A percentile compares a stretch with the other conserved stretches of the same genome.
Conservation (phyloP, 106 monocot species). For the Ottelia alismoides region DNA sequence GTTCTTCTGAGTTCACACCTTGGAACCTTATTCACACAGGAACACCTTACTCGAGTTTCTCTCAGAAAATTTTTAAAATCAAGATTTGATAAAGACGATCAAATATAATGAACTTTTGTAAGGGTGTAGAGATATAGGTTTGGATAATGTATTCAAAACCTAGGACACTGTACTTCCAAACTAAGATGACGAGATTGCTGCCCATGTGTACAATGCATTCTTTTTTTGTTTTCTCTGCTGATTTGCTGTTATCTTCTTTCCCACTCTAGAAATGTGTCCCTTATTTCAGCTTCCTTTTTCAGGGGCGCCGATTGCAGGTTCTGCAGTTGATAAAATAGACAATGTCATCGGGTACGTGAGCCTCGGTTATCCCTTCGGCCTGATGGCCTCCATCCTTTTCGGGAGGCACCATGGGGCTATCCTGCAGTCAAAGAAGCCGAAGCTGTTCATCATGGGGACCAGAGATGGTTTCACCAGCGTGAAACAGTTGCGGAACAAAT, state of each 20-base stretch:
- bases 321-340: slow-evolving; percentile 78
- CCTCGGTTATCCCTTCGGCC: slow-evolving; percentile 85
- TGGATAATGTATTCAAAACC: too few species aligned
- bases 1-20: too few species aligned
- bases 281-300: not conserved
- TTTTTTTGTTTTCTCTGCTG: too few species aligned
- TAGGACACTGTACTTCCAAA: too few species aligned
- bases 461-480: slow-evolving; percentile 92
- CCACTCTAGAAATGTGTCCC: not conserved
- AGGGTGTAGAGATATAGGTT: too few species aligned
- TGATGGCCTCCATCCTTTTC: slow-evolving; percentile 69
- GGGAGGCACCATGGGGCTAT: slow-evolving; percentile 74
- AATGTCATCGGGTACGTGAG: slow-evolving; percentile 73
- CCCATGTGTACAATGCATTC: too few species aligned
- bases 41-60: too few species aligned
- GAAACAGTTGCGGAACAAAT: slow-evolving; percentile 73
- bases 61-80: too few species aligned
- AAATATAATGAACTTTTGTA: too few species aligned
- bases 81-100: too few species aligned
- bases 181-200: too few species aligned
- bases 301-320: slow-evolving; percentile 96
- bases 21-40: too few species aligned
- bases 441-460: slow-evolving; percentile 90
- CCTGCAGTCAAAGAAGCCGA: slow-evolving; percentile 53
- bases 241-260: not conserved